Base-by-base conservation (phyloP, 805 yeast species). In the Myxozyma lipomycoides region DNA sequence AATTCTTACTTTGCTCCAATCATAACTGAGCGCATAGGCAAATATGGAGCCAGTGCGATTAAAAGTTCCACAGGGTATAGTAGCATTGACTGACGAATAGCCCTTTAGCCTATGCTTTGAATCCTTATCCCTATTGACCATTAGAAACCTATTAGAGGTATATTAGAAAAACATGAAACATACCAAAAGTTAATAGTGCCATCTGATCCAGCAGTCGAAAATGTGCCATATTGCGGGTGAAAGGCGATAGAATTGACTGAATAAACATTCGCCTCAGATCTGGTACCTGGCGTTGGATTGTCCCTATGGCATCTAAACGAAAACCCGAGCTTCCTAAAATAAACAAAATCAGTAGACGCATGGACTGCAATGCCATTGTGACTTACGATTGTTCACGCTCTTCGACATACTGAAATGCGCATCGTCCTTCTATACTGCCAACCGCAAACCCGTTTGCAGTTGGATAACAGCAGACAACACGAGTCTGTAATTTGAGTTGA, bases 301-400 rank as follows among this genome's bases (percentile, higher is more conserved):
- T 84, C 88, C 61, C 98, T 80, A 67, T 93, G 98, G 69, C 98
- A 93, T 67, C 87, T 86, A 78, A 93, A 93, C 3, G 96, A 83
- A 67, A 91, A 93, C 2, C 58, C 52, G 56, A 62, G 22, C 45
- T 49, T 32, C 34, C 48, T 52, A 42, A 6, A 25, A 6, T 6
- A 40, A 10, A 40, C 17, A 18, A 28, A 28, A 28, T 28, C 15
- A 28, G 34, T 28, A 28, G 15, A 28, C 34, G 15, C 10, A 10
- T 15, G 34, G 34, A 28, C 34, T 10, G 12, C 10, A 28, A 28
- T 10, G 15, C 15, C 15, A 10, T 28, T 10, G 15, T 10, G 10
- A 47, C 59, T 3, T 52, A 55, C 59, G 43, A 48, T 36, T 55
- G 95, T 61, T 84, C 88, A 46, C 75, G 75, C 22, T 87, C 96